Conservation (phyloP, 106 monocot species). For the Amphibolis antarctica region DNA sequence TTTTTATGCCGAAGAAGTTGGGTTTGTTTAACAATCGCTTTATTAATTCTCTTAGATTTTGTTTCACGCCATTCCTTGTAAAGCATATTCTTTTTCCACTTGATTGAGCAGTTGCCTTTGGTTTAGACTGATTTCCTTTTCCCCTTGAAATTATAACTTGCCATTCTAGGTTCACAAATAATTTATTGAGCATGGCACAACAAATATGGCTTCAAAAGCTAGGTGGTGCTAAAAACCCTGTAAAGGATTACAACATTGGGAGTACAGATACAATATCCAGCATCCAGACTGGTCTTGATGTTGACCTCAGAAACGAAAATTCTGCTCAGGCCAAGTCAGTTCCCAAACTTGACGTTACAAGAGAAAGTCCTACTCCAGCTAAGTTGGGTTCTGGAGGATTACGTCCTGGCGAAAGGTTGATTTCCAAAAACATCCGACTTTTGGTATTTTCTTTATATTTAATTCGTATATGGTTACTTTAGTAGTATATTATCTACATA, state of each 20-base stretch:
- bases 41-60: too few species aligned
- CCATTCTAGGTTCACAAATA: slow-evolving; percentile 70
- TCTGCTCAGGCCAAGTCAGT: neutral
- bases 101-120: neutral
- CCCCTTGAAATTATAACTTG: neutral
- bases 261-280: slow-evolving; percentile 19
- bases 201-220: slow-evolving; percentile 94
- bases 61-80: too few species aligned
- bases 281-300: slow-evolving; percentile 16
- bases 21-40: neutral
- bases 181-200: slow-evolving; percentile 75
- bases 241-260: slow-evolving; percentile 38
- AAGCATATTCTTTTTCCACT: too few species aligned
- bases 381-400: slow-evolving; percentile 17
- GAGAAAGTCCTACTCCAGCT: slow-evolving; percentile 22
- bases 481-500: slow-evolving; percentile 13
- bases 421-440: neutral
- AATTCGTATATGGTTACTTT: neutral
- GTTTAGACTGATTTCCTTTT: slow-evolving; percentile 7
- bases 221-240: slow-evolving; percentile 73
- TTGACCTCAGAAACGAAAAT: slow-evolving; percentile 7
- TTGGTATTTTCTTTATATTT: slow-evolving; percentile 1
- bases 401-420: slow-evolving; percentile 11
- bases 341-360: neutral
- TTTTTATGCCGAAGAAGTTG: neutral